These are phyloP conservation scores for Hydnomerulius pinastri DNA, from an alignment of 768 basidiomycete species.

Conservation along the genomic window DNA sequence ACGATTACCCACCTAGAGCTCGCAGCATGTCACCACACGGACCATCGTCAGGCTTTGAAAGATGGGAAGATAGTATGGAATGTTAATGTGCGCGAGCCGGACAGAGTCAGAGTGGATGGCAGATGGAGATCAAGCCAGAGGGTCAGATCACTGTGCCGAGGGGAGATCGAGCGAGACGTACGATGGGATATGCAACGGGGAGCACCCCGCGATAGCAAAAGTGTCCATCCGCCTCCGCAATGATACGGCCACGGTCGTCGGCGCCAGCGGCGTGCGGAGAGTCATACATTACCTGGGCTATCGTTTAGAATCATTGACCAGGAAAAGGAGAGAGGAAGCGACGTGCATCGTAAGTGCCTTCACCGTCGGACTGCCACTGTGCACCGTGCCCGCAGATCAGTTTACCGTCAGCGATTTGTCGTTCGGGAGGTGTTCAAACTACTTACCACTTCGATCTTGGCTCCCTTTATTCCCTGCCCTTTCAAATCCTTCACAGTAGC, in stretches of 20 bases:
- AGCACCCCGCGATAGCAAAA: neutral
- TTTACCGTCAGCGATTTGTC: too few species aligned
- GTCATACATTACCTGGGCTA: neutral
- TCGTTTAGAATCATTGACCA: too few species aligned
- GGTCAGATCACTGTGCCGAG: too few species aligned
- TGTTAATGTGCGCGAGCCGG: too few species aligned
- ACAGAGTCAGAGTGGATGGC: too few species aligned
- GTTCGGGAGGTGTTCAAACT: too few species aligned
- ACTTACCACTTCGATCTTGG: neutral
- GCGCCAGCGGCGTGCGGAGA: neutral
- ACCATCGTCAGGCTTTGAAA: neutral
- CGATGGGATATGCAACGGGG: neutral
- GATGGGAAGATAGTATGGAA: neutral
- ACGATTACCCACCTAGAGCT: neutral
- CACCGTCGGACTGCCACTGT: too few species aligned
- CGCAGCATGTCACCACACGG: neutral
- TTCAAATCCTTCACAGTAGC: neutral
- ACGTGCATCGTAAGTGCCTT: too few species aligned
- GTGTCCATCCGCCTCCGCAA: neutral
- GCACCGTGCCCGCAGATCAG: too few species aligned
- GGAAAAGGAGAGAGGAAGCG: too few species aligned
- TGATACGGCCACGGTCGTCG: neutral
- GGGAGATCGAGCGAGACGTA: too few species aligned
- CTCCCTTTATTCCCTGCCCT: neutral
- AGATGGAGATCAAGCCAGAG: too few species aligned